Percentiles rank a stretch among this genome's conserved stretches.
phyloP scores from a whole-genome alignment of 176 grass and related monocot species.

The Bolboschoenus planiculmis region DNA sequence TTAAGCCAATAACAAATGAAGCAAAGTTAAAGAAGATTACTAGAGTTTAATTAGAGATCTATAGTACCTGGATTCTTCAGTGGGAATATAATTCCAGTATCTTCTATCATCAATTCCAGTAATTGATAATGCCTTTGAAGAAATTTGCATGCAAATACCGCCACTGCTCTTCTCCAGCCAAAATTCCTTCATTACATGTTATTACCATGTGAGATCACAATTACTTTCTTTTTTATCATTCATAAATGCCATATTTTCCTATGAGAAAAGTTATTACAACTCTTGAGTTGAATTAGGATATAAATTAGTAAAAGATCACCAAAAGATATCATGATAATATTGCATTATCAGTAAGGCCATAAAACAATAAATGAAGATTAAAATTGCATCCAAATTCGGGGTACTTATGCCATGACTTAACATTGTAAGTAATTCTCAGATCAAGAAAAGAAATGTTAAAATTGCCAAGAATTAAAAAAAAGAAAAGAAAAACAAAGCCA shows the following conservation, averaged over 20 bases:
- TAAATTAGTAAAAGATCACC: neutral
- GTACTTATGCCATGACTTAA: neutral
- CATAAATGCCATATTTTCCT: neutral
- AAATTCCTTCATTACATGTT: conserved; percentile 53
- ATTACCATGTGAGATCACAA: conserved; percentile 16
- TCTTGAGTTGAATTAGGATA: neutral
- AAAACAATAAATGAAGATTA: neutral
- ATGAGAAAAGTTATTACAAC: neutral
- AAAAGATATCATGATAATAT: neutral
- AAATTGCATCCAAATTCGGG: neutral
- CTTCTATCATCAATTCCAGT: conserved; percentile 89
- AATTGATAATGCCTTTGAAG: conserved; percentile 73
- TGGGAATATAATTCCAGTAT: conserved; percentile 94
- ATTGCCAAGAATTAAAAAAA: neutral
- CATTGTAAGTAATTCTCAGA: neutral
- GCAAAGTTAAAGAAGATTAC: neutral
- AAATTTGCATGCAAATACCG: conserved; percentile 68
- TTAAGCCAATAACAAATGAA: neutral
- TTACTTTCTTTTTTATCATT: neutral
- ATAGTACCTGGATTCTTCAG: conserved; percentile 73
- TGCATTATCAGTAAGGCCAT: neutral
- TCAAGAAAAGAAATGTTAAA: neutral
- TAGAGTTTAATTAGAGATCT: neutral
- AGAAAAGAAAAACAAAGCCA: neutral
- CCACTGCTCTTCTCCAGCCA: conserved; percentile 74